Evolutionary conservation across 1,284 basidiomycete genomes (phyloP).

Genomic region (Fomitopsis betulina): DNA sequence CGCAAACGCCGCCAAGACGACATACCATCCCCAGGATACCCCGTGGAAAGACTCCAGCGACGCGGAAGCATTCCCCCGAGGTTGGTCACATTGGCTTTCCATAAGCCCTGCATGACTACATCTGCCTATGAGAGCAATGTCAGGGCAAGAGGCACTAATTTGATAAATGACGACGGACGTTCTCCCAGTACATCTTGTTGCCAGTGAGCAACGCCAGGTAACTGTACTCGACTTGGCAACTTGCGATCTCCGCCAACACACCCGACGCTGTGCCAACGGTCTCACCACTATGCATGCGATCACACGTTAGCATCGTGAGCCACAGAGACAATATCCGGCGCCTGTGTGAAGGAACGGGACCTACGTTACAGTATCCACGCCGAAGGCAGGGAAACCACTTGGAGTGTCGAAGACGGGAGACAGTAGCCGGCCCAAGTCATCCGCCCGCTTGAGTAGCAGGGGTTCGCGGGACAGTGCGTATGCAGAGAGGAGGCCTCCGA

Average conservation of each 20-base stretch:
- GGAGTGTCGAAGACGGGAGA: conserved; percentile 48
- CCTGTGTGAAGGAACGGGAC: neutral
- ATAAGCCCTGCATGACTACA: conserved; percentile 13
- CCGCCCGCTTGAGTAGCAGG: conserved; percentile 44
- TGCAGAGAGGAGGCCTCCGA: conserved; percentile 68
- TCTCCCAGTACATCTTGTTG: conserved; percentile 43
- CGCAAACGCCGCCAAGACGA: conserved; percentile 2
- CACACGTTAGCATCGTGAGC: neutral
- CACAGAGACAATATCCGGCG: neutral
- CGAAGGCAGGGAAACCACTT: conserved; percentile 45
- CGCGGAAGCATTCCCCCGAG: conserved; percentile 54
- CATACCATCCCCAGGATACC: conserved; percentile 37
- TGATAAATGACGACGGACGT: conserved; percentile 28
- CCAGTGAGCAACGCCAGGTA: conserved; percentile 63
- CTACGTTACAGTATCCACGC: conserved; percentile 39
- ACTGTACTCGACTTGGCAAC: conserved; percentile 59
- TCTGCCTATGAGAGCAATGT: conserved; percentile 11
- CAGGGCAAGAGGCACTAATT: neutral
- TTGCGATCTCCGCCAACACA: conserved; percentile 42
- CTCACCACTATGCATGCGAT: neutral
- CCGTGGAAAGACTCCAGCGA: conserved; percentile 41
- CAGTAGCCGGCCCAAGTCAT: conserved; percentile 44
- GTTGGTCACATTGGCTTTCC: conserved; percentile 34
- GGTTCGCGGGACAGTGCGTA: conserved; percentile 62
- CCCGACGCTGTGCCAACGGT: conserved; percentile 7